These are phyloP conservation scores for Piloderma croceum DNA, from an alignment of 768 basidiomycete species.

Conservation along the genomic window DNA sequence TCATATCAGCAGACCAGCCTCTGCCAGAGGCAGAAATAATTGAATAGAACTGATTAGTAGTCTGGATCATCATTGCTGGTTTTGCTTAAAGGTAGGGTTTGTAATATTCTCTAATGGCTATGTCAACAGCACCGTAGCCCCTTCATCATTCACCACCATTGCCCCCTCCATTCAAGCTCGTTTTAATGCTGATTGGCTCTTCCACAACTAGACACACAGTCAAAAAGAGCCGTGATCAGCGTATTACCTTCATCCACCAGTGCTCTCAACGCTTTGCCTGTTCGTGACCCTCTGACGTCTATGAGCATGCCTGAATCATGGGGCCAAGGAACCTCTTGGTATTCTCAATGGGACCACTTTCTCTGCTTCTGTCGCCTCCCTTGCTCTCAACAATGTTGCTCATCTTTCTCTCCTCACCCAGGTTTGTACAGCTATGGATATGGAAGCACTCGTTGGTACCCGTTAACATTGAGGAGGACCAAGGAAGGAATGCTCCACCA, in stretches of 20 bases:
- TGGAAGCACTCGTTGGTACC: slow-evolving; percentile 2
- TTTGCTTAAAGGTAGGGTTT: too few species aligned
- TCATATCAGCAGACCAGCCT: too few species aligned
- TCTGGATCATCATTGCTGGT: too few species aligned
- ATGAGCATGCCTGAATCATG: slow-evolving; percentile 52
- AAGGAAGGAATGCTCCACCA: slow-evolving; percentile 50
- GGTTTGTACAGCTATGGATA: not conserved
- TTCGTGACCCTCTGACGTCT: slow-evolving; percentile 60
- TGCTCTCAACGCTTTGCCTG: slow-evolving; percentile 46
- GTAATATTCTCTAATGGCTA: too few species aligned
- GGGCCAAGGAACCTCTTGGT: slow-evolving; percentile 1
- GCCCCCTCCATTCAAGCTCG: too few species aligned
- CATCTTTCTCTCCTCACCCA: not conserved
- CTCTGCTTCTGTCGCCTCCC: not conserved
- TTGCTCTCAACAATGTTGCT: not conserved
- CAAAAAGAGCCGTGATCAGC: too few species aligned
- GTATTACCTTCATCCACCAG: slow-evolving; percentile 41
- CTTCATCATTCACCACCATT: too few species aligned
- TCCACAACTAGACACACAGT: too few species aligned
- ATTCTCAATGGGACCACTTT: slow-evolving; percentile 1
- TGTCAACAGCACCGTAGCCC: too few species aligned
- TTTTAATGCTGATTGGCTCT: too few species aligned
- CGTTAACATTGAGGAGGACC: not conserved
- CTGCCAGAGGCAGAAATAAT: too few species aligned
- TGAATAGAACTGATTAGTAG: too few species aligned